Base-by-base conservation (phyloP, 768 basidiomycete species). In the Terana coerulea region DNA sequence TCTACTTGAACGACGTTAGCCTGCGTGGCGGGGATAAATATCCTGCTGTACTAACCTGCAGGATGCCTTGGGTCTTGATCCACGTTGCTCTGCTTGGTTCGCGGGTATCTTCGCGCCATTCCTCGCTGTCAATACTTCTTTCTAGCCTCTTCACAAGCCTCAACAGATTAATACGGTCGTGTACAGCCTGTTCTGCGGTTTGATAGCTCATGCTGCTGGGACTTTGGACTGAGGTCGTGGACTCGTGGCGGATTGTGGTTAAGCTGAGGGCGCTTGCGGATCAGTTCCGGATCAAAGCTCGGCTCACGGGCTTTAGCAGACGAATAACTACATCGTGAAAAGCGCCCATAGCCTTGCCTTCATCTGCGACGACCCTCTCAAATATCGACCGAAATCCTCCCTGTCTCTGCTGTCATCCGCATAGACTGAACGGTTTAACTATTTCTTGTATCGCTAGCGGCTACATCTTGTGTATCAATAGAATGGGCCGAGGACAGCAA, bases 131-230 rank as follows among this genome's bases (percentile, higher is more conserved):
- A 0, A 78, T 66, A 9, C 76, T 72, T 59, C 77, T 79, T 51
- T 89, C 84, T 0, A 91, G 74, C 49, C 81, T 65, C 37, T 75
- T 72, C 4, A 89, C 65, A 6, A 90, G 74, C 43, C 84, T 75
- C 9, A 69, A 67, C 8, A 90, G 71, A 65, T 90, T 90, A 11
- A 90, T 78, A 57, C 79, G 76, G 69, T 90, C 84, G 52, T 86
- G 87, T 3, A 58, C 44, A 2, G 57, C 26, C 45, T 65, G 62
- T 24, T 67, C 64, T 12, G 47, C 17, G 15, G 29, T 21, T 25
- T 34, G 40, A 34, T 25, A 53, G 31, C 45, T 37, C 46, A 53
- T 49, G 28, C 14, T 17, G 51, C 42, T 21, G 33, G 31, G 9
- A 33, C 31, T 33, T n/a, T 15, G 31, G 15, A 33, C 9, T 15